Evolutionary conservation across 139 green algal species (phyloP).

Genomic region (Chlamydomonas sphaeroides): DNA sequence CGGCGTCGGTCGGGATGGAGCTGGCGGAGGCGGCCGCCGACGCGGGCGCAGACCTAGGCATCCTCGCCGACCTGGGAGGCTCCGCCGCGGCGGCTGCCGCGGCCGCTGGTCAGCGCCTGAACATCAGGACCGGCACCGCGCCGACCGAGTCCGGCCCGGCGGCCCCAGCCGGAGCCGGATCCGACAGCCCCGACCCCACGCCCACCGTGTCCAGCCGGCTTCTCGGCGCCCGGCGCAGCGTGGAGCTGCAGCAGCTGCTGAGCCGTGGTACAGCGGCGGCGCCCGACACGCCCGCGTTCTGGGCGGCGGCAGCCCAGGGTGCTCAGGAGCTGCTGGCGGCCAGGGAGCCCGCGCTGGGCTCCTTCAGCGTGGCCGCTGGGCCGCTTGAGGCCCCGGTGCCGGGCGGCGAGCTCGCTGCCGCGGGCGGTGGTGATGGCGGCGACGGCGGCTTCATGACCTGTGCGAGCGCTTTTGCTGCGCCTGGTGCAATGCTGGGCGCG

Average conservation of each 20-base stretch:
- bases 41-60: slow-evolving; percentile 8
- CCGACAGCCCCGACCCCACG: too few relatives aligned
- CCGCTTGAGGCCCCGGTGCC: background rate
- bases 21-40: slow-evolving; percentile 26
- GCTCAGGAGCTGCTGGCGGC: slow-evolving; percentile 1
- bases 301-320: background rate
- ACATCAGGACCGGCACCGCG: too few relatives aligned
- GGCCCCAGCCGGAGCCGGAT: too few relatives aligned
- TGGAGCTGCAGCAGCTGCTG: slow-evolving; percentile 36
- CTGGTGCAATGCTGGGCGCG: background rate
- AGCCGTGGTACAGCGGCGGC: background rate
- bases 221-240: too few relatives aligned
- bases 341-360: too few relatives aligned
- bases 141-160: too few relatives aligned
- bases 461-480: background rate
- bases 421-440: background rate
- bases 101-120: too few relatives aligned
- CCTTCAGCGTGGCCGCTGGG: too few relatives aligned
- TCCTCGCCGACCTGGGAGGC: background rate
- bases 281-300: slow-evolving; percentile 8
- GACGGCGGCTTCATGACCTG: background rate
- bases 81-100: background rate
- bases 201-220: too few relatives aligned
- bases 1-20: background rate
- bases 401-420: background rate